Evolutionary conservation across 805 yeast genomes (phyloP).

Genomic region (Starmerella floris): DNA sequence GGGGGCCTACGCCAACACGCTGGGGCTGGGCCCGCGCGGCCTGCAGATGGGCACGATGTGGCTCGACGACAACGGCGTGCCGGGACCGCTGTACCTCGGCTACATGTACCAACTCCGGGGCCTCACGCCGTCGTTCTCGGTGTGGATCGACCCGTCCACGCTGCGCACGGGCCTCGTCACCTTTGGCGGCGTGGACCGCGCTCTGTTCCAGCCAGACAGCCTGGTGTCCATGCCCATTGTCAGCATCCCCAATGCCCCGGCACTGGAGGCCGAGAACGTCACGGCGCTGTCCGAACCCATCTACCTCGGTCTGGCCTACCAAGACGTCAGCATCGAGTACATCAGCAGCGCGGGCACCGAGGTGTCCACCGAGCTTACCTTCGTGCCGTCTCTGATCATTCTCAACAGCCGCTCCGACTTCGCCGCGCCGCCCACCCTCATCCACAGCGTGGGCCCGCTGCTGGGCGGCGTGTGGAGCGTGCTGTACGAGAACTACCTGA

Average conservation of each 20-base stretch:
- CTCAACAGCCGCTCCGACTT: conserved; percentile 6
- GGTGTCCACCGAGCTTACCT: not conserved
- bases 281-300: conserved; percentile 6
- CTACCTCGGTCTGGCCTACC: conserved; percentile 5
- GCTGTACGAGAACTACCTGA: conserved; percentile 2
- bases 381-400: conserved; percentile 3
- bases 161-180: conserved; percentile 2
- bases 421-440: conserved; percentile 6
- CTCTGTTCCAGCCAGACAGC: conserved; percentile 2
- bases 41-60: conserved; percentile 9
- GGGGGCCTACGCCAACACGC: not conserved
- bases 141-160: conserved; percentile 15
- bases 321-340: not conserved
- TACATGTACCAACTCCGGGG: not conserved
- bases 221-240: conserved; percentile 5
- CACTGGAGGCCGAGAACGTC: not conserved
- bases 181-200: conserved; percentile 14
- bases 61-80: conserved; percentile 1
- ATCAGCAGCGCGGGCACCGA: not conserved
- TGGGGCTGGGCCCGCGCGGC: conserved; percentile 18
- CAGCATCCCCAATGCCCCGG: not conserved
- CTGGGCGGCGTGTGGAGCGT: conserved; percentile 10
- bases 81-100: conserved; percentile 10
- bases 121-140: conserved; percentile 1
- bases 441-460: conserved; percentile 2